Evolutionary conservation across 768 basidiomycete genomes (phyloP).

Genomic region (Hydnum rufescens): DNA sequence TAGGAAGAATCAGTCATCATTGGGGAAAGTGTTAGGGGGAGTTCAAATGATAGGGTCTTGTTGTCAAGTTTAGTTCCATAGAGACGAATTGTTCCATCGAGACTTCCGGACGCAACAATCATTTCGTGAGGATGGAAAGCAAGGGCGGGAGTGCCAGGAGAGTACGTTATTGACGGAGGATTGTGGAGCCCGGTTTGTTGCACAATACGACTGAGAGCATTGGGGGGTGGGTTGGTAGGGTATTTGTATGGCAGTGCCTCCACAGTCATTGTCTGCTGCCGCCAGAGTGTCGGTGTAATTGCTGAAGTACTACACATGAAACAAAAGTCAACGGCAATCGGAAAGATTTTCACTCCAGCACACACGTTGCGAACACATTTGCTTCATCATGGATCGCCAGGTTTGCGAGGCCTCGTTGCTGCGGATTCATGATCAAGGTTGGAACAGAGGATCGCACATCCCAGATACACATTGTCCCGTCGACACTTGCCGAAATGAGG

Average conservation of each 20-base stretch:
- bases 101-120: slow-evolving; percentile 53
- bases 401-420: slow-evolving; percentile 53
- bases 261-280: slow-evolving; percentile 41
- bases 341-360: slow-evolving; percentile 10
- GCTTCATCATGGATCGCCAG: slow-evolving; percentile 76
- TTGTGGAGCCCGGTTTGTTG: no score
- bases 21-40: no score
- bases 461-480: slow-evolving; percentile 83
- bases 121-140: slow-evolving; percentile 76
- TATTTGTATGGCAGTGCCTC: slow-evolving; percentile 30
- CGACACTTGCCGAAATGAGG: slow-evolving; percentile 70
- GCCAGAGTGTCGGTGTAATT: slow-evolving; percentile 38
- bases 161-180: no score
- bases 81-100: slow-evolving; percentile 34
- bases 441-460: slow-evolving; percentile 52
- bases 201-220: no score
- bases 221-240: slow-evolving; percentile 16
- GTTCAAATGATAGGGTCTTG: no score
- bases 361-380: slow-evolving; percentile 71
- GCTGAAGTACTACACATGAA: slow-evolving; percentile 31
- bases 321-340: neutral
- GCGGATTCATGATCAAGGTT: slow-evolving; percentile 42
- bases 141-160: slow-evolving; percentile 41
- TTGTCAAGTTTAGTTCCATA: slow-evolving; percentile 3
- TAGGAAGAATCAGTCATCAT: no score